Percentiles rank a stretch among this genome's conserved stretches.
Conservation (phyloP, 2,329 filamentous ascomycete species). For the Xylariaceae sp. region DNA sequence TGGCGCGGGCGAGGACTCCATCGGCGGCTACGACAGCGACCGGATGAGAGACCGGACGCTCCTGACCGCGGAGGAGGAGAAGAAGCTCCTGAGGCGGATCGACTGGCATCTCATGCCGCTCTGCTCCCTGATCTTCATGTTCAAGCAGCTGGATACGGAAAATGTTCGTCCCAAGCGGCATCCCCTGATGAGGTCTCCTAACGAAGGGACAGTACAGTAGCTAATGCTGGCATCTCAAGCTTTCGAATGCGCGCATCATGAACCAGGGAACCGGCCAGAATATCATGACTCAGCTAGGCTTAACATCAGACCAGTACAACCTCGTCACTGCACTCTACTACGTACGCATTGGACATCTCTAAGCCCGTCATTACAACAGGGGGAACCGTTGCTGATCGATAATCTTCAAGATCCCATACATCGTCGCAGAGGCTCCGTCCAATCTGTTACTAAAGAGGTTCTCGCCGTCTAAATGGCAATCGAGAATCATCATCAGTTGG, state of each 20-base stretch:
- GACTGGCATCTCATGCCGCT: conserved; percentile 36
- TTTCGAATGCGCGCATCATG: conserved; percentile 37
- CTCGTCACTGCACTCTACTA: conserved; percentile 32
- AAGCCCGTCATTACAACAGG: neutral
- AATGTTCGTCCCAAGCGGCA: conserved; percentile 21
- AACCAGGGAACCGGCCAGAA: conserved; percentile 31
- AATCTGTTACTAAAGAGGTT: conserved; percentile 32
- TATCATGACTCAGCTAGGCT: conserved; percentile 31
- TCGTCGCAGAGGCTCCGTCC: conserved; percentile 31
- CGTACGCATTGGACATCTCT: conserved; percentile 15
- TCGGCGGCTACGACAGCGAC: conserved; percentile 24
- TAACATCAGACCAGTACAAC: conserved; percentile 33
- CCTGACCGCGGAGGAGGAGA: conserved; percentile 34
- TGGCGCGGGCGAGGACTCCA: conserved; percentile 7
- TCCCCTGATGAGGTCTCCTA: neutral
- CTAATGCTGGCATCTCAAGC: conserved; percentile 8
- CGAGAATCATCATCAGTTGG: conserved; percentile 34
- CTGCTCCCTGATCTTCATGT: conserved; percentile 32
- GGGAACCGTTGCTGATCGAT: neutral
- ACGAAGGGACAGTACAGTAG: neutral
- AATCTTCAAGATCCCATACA: conserved; percentile 28
- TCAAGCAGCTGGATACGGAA: conserved; percentile 32
- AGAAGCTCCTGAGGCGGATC: conserved; percentile 33
- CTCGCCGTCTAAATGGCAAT: conserved; percentile 31
- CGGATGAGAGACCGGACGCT: conserved; percentile 20